A percentile compares a stretch with the other conserved stretches of the same genome.
These are phyloP conservation scores for Podospora tetraspora DNA, from an alignment of 495 filamentous ascomycete species.

Conservation along the genomic window DNA sequence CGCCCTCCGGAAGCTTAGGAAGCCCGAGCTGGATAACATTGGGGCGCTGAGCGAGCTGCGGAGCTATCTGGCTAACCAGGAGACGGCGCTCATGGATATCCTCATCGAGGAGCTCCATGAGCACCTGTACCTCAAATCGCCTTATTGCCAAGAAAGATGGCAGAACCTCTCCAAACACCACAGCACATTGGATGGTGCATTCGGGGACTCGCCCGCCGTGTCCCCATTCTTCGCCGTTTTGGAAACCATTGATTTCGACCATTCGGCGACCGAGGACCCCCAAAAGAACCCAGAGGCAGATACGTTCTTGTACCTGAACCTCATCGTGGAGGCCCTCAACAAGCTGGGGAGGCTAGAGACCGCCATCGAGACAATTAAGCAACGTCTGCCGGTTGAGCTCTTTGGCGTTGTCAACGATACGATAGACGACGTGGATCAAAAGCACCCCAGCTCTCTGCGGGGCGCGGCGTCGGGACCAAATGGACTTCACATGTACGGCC, in stretches of 20 bases:
- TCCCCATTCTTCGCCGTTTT: constrained; percentile 70
- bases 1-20: constrained; percentile 72
- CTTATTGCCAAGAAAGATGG: constrained; percentile 94
- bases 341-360: constrained; percentile 78
- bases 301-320: constrained; percentile 85
- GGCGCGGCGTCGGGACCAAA: constrained; percentile 49
- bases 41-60: constrained; percentile 81
- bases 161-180: constrained; percentile 59
- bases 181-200: constrained; percentile 36
- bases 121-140: constrained; percentile 94
- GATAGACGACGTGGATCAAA: constrained; percentile 85
- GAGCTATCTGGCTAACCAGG: constrained; percentile 87
- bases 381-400: constrained; percentile 87
- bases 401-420: constrained; percentile 93
- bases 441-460: constrained; percentile 69
- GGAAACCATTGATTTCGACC: constrained; percentile 63
- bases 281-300: constrained; percentile 92
- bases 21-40: constrained; percentile 86
- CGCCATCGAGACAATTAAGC: constrained; percentile 84
- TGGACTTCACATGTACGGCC: constrained; percentile 59
- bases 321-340: constrained; percentile 83
- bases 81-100: constrained; percentile 85
- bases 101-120: constrained; percentile 94
- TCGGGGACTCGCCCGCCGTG: constrained; percentile 42
- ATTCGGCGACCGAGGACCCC: constrained; percentile 72